Evolutionary conservation across 306 rosid species (phyloP).

Genomic region (Sindora glabra): DNA sequence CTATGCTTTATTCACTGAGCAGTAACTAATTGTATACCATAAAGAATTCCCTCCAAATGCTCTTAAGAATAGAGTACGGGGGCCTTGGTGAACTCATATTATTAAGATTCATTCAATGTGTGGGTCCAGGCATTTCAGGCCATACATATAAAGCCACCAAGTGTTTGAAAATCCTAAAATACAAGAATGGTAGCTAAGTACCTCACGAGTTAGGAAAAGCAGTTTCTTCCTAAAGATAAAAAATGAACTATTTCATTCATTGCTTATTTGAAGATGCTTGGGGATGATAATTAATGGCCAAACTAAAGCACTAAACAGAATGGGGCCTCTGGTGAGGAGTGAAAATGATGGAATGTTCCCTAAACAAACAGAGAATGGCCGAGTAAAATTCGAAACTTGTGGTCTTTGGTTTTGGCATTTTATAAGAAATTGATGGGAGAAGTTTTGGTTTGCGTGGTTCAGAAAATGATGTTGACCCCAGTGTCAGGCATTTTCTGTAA

Average conservation of each 20-base stretch:
- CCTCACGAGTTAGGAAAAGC: not conserved
- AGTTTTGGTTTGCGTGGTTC: constrained; percentile 8
- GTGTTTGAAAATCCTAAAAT: no score
- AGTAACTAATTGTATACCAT: no score
- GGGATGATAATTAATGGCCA: constrained; percentile 7
- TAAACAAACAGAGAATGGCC: not conserved
- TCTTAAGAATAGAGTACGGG: not conserved
- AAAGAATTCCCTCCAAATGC: no score
- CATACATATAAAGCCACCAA: no score
- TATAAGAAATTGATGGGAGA: constrained; percentile 13
- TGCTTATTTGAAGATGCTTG: constrained; percentile 12
- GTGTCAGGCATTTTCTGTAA: no score
- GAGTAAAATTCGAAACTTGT: no score
- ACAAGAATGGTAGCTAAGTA: no score
- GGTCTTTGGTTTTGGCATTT: constrained; percentile 17
- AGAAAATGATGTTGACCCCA: constrained; percentile 7
- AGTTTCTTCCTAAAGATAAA: constrained; percentile 3
- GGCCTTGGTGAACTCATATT: not conserved
- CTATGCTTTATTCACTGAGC: no score
- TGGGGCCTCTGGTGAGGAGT: constrained; percentile 6
- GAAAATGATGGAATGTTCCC: constrained; percentile 24
- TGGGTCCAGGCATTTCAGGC: not conserved
- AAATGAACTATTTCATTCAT: no score
- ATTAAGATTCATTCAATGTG: not conserved
- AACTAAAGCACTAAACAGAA: constrained; percentile 1